Base-by-base conservation (phyloP, 2,329 filamentous ascomycete species). In the Ambrosiella beaveri region DNA sequence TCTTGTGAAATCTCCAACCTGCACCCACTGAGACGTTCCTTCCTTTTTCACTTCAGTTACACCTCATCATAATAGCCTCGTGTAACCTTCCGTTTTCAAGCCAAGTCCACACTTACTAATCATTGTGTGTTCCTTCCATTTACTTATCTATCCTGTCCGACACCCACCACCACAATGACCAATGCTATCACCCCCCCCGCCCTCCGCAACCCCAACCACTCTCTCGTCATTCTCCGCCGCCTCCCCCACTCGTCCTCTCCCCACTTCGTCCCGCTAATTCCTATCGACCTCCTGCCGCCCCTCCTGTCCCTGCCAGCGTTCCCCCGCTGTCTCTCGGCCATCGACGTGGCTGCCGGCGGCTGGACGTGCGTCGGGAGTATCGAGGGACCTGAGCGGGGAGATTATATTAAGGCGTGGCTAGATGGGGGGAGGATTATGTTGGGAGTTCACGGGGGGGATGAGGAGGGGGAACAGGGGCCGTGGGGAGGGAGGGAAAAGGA, bases 241-340 rank as follows among this genome's bases (percentile, higher is more conserved):
- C 63, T 65, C 1, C 65, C 68, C n/a, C 63, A 61, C 27, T 61
- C 63, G 41, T 65, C 49, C 54, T 13, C 35, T 40, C 41, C 45
- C 11, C 55, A 62, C 56, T 69, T 75, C 2, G 75, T 80, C 1
- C 78, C 77, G 6, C 70, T 80, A n/a, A 69, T 80, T n/a, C 71
- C 77, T 0, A 65, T 73, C 11, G 77, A 80, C 64, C 69, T 78
- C 61, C 70, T 80, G 0, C 76, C 76, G 0, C 64, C 67, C 1
- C 73, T 73, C 68, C 61, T 78, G 3, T 66, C 72, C 4, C 64
- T 76, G 9, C 59, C 68, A 39, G 73, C 71, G 27, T 66, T 75
- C 2, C 74, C 75, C 2, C 72, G 74, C 5, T 63, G 69, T 56
- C 65, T 77, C 11, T 63, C 62, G 2, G 61, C 66, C 5, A 67